Evolutionary conservation across 2,329 filamentous ascomycete species (phyloP).

Genomic region (Fonsecaea monophora): DNA sequence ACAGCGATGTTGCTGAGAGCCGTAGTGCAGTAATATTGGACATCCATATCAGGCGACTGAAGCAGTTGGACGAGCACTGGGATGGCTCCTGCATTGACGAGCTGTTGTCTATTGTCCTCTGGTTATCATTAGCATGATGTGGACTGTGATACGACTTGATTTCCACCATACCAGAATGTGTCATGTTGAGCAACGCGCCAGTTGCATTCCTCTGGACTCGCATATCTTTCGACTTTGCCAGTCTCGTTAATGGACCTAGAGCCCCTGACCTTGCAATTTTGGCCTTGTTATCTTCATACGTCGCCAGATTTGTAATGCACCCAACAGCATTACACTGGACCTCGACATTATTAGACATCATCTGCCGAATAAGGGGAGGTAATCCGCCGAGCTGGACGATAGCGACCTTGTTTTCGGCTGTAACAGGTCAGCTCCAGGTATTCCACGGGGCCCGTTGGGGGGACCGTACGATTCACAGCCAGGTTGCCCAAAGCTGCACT

Average conservation of each 20-base stretch:
- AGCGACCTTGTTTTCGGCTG: constrained; percentile 96
- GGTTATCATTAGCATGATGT: constrained; percentile 26
- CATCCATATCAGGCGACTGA: constrained; percentile 90
- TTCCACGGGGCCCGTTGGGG: constrained; percentile 31
- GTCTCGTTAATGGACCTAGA: constrained; percentile 82
- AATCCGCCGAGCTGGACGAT: constrained; percentile 93
- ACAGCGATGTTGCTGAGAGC: constrained; percentile 98
- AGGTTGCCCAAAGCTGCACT: constrained; percentile 95
- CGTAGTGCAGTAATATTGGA: constrained; percentile 99
- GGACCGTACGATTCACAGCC: constrained; percentile 85
- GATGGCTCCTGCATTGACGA: constrained; percentile 97
- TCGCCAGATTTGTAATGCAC: constrained; percentile 97
- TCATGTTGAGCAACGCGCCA: constrained; percentile 97
- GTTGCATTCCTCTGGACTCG: constrained; percentile 97
- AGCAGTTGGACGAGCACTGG: constrained; percentile 95
- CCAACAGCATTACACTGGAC: constrained; percentile 99
- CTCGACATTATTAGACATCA: constrained; percentile 97
- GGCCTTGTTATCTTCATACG: constrained; percentile 98
- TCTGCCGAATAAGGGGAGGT: constrained; percentile 90
- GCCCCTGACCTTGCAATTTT: constrained; percentile 97
- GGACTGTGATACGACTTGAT: not conserved
- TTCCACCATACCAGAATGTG: constrained; percentile 80
- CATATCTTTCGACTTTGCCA: constrained; percentile 99
- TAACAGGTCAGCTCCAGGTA: constrained; percentile 51
- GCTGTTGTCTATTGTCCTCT: constrained; percentile 98